Base-by-base conservation (phyloP, 2,329 filamentous ascomycete genomes). In the Neurospora sp. region DNA sequence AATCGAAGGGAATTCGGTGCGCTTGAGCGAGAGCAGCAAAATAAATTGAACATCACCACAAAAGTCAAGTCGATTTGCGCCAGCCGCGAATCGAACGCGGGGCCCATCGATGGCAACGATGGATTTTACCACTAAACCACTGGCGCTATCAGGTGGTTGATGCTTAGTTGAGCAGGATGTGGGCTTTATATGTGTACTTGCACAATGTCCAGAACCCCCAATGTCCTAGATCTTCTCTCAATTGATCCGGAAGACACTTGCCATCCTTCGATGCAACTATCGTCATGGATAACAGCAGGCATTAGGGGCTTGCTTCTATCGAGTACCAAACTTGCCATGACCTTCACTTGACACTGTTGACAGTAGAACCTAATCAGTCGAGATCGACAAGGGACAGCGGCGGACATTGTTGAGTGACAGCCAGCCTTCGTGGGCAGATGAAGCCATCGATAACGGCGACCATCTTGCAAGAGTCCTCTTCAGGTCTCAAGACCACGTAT, bases 81-180 rank as follows among this genome's bases (percentile, higher is more conserved):
- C 73, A 74, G 73, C 73, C 73, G 73, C 70, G 73, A 74, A 74
- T 74, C 73, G 72, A 74, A 74, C 71, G 69, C 73, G 73, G 73
- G 71, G 81, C 82, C 80, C 81, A 82, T 83, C 82, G 81, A 83
- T 83, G 82, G 82, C 81, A 83, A 83, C 81, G 82, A 83, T 82
- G 81, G 80, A 83, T 83, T 83, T 82, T 83, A 83, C 82, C 82
- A 83, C 81, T 83, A 83, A 83, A 83, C 81, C 81, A 83, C 81
- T 81, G 76, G 52, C 52, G 52, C 52, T 10, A 57, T 57, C 11
- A 8, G 23, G 6, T 4, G 3, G 15, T 57, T 2, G 12, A 33
- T 57, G 15, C 1, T 0, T 15, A 8, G 0, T 15, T 4, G 1
- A 5, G 2, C 2, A 6, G 23, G 2, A 28, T 8, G 5, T 28